Evolutionary conservation across 768 basidiomycete genomes (phyloP), one percentile per base, ranked within the genome.

Genomic region (Agrocybe praecox): DNA sequence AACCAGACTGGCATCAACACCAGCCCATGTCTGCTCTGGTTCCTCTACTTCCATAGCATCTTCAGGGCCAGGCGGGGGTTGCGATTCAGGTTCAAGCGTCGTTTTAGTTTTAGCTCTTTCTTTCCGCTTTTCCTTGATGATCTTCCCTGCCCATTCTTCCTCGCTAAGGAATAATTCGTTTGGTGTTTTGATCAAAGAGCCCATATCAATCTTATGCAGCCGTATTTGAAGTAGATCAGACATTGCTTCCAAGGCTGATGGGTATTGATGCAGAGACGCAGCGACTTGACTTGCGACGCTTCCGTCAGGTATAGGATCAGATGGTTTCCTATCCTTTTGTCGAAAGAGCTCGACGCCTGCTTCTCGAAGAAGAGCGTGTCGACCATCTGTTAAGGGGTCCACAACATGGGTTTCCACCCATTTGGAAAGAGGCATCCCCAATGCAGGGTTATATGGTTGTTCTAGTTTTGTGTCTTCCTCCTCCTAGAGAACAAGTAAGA

Each of bases 171-270:
- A 78, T 34, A 84, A 60, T 59, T 84, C 83, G 18, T 74, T 73
- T 0, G 81, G 80, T 2, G 66, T 62, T 52, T 72, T 77, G 48
- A 84, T 80, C 52, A 84, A 61, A 4, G 78, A 71, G 3, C 73
- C 78, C 80, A 84, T 82, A 58, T 84, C 83, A 52, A 84, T 78
- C 65, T 81, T 80, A 52, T 81, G 75, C 19, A 72, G 59, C 34
- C 71, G 63, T 12, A 84, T 77, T 32, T 78, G 76, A 42, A 71
- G 62, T 12, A 84, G 67, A 17, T 72, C 68, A 10, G 73, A 65
- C 22, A 83, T 69, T 5, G 80, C 74, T 6, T 71, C 60, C 26
- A 72, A 65, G 0, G 75, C 76, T n/a, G 68, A 58, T 0, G 82
- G 82, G 56, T 75, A 79, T 12, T 77, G 57, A 52, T 79, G 58